Evolutionary conservation across 495 filamentous ascomycete genomes (phyloP).

Genomic region (Lepraria neglecta): DNA sequence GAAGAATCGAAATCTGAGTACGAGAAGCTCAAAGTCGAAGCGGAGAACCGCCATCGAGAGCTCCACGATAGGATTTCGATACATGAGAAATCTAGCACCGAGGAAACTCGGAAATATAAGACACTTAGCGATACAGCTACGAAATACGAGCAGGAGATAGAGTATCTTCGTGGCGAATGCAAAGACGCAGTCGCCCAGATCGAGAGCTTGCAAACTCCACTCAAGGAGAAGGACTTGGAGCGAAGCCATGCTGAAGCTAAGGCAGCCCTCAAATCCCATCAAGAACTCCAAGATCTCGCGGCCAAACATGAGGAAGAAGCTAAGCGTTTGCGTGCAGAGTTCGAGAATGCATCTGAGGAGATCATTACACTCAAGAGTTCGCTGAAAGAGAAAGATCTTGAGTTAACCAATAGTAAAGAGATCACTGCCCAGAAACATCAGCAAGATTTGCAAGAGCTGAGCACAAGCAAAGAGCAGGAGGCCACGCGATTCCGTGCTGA

Average conservation of each 20-base stretch:
- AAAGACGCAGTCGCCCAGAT: conserved; percentile 7
- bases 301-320: conserved; percentile 8
- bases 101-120: not conserved
- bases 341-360: not conserved
- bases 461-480: conserved; percentile 17
- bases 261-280: not conserved
- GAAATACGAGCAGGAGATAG: conserved; percentile 1
- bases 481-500: conserved; percentile 10
- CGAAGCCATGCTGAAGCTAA: not conserved
- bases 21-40: conserved; percentile 1
- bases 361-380: not conserved
- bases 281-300: not conserved
- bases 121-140: not conserved
- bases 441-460: conserved; percentile 9
- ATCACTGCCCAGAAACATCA: conserved; percentile 8
- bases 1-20: not conserved
- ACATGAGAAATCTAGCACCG: not conserved
- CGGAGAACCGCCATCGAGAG: not conserved
- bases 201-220: not conserved
- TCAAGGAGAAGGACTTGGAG: not conserved
- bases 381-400: not conserved
- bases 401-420: not conserved
- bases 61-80: not conserved
- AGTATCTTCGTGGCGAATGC: conserved; percentile 8
- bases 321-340: not conserved